Conservation (phyloP, 2,329 filamentous ascomycete genomes). For the Sporothrix inflata region DNA sequence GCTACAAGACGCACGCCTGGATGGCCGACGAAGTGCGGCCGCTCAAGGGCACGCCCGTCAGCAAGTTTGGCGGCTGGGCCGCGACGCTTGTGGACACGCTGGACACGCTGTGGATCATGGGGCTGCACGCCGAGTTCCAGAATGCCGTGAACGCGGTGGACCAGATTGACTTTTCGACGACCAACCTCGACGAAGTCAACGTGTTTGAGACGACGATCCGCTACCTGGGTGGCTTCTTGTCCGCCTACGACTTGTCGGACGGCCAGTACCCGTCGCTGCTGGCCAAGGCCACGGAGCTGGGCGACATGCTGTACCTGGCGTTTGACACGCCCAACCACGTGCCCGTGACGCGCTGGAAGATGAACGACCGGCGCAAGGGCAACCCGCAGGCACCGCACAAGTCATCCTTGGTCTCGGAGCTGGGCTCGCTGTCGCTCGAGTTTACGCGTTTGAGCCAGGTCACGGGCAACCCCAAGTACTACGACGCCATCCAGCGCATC, state of each 20-base stretch:
- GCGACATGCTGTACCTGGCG: slow-evolving; percentile 66
- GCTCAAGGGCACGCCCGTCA: slow-evolving; percentile 55
- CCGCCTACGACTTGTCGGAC: slow-evolving; percentile 48
- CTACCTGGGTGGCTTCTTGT: slow-evolving; percentile 40
- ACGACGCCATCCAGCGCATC: slow-evolving; percentile 63
- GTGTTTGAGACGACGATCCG: slow-evolving; percentile 42
- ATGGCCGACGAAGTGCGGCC: slow-evolving; percentile 65
- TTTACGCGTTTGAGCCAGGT: slow-evolving; percentile 66
- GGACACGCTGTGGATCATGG: slow-evolving; percentile 77
- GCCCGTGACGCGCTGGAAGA: slow-evolving; percentile 48
- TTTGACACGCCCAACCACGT: slow-evolving; percentile 71
- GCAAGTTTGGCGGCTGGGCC: slow-evolving; percentile 60
- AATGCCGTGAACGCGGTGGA: slow-evolving; percentile 62
- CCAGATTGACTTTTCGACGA: slow-evolving; percentile 63
- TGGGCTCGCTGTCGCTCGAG: slow-evolving; percentile 69
- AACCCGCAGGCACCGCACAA: slow-evolving; percentile 42
- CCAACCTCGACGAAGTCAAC: slow-evolving; percentile 56
- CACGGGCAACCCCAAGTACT: slow-evolving; percentile 62
- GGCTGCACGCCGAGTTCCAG: slow-evolving; percentile 65
- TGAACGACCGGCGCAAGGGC: slow-evolving; percentile 25
- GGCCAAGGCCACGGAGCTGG: slow-evolving; percentile 65
- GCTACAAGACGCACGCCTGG: slow-evolving; percentile 67
- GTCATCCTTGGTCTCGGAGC: slow-evolving; percentile 48
- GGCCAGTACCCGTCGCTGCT: slow-evolving; percentile 58
- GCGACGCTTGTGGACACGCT: slow-evolving; percentile 68